Conservation (phyloP, 73 alveolate species). For the Paramecium pentaurelia region DNA sequence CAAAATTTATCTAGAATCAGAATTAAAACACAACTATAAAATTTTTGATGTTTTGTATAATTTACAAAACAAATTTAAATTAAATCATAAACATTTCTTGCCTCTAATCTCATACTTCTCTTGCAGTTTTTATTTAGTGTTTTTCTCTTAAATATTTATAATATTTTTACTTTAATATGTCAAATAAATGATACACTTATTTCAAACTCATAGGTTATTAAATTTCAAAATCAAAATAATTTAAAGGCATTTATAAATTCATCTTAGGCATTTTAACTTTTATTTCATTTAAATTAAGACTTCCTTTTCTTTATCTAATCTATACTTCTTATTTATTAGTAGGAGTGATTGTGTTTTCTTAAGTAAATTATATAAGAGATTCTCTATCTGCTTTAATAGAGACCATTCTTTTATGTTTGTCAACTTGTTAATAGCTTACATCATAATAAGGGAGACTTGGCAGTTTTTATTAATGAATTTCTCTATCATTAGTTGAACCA, state of each 20-base stretch:
- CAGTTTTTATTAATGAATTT: neutral
- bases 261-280: neutral
- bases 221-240: neutral
- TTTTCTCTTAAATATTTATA: neutral
- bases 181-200: neutral
- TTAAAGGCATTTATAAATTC: neutral
- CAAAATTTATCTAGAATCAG: neutral
- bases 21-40: no score
- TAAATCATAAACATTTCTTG: neutral
- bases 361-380: neutral
- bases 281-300: neutral
- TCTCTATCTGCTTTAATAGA: neutral
- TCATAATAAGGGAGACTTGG: neutral
- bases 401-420: neutral
- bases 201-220: neutral
- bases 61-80: neutral
- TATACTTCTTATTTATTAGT: neutral
- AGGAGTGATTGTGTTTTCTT: neutral
- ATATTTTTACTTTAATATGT: neutral
- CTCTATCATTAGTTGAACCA: neutral
- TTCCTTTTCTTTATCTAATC: neutral
- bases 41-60: neutral
- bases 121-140: neutral
- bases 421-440: neutral
- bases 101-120: neutral